Percentiles rank a stretch among this genome's conserved stretches.
These are phyloP conservation scores for Lachancea dasiensis DNA, from an alignment of 805 yeast species.

Conservation along the genomic window DNA sequence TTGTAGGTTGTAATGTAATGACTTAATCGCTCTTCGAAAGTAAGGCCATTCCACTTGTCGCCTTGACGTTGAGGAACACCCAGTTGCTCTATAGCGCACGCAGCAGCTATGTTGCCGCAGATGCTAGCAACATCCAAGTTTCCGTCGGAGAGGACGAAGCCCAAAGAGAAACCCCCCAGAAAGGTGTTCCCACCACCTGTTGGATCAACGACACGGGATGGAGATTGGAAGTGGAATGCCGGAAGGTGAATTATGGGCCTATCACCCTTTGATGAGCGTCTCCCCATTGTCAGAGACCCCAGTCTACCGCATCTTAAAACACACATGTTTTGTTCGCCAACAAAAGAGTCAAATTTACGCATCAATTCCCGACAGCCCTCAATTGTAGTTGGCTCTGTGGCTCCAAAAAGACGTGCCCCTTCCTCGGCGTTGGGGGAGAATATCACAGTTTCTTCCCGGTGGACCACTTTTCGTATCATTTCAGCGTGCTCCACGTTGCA, in stretches of 20 bases:
- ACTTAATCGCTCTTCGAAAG: slow-evolving; percentile 40
- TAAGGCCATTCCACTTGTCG: slow-evolving; percentile 56
- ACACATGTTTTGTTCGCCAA: slow-evolving; percentile 33
- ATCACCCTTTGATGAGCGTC: slow-evolving; percentile 6
- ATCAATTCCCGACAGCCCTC: slow-evolving; percentile 42
- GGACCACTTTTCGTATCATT: slow-evolving; percentile 16
- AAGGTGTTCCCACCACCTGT: slow-evolving; percentile 95
- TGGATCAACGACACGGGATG: slow-evolving; percentile 63
- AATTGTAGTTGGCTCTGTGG: slow-evolving; percentile 36
- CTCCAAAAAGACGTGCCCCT: slow-evolving; percentile 58
- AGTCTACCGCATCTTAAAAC: slow-evolving; percentile 71
- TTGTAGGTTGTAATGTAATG: slow-evolving; percentile 29
- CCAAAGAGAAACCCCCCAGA: slow-evolving; percentile 73
- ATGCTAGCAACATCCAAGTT: slow-evolving; percentile 51
- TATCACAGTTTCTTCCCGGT: slow-evolving; percentile 14
- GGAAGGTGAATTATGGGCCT: slow-evolving; percentile 45
- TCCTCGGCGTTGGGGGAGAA: slow-evolving; percentile 79
- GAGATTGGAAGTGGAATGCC: slow-evolving; percentile 56
- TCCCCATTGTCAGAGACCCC: slow-evolving; percentile 53
- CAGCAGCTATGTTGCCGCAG: slow-evolving; percentile 74
- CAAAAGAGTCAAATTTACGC: slow-evolving; percentile 33
- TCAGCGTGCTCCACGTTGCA: slow-evolving; percentile 50
- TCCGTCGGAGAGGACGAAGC: slow-evolving; percentile 42
- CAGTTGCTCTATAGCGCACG: slow-evolving; percentile 70
- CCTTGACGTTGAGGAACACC: slow-evolving; percentile 55